Conservation (phyloP, 805 yeast genomes). For the Candida peoriensis region DNA sequence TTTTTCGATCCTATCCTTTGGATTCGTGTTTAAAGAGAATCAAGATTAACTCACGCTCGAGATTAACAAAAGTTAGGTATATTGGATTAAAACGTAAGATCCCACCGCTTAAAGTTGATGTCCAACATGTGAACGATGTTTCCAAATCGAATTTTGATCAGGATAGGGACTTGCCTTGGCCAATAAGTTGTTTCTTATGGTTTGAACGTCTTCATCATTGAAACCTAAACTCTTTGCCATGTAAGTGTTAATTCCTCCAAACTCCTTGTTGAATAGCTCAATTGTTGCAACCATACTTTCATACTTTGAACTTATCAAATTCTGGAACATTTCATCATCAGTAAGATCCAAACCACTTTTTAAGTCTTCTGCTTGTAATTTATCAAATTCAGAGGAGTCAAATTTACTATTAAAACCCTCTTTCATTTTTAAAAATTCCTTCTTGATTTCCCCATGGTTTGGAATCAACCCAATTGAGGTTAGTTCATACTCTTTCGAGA, state of each 20-base stretch:
- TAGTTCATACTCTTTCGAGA: conserved; percentile 74
- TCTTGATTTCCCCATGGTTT: conserved; percentile 26
- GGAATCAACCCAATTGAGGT: conserved; percentile 61
- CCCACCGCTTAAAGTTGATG: too few relatives aligned
- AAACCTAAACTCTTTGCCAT: conserved; percentile 40
- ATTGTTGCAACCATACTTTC: conserved; percentile 68
- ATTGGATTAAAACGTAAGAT: too few relatives aligned
- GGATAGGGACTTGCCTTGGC: conserved; percentile 14
- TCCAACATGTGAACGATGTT: conserved; percentile 17
- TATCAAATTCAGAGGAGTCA: conserved; percentile 2
- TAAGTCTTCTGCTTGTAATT: conserved; percentile 1
- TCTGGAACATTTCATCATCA: conserved; percentile 47
- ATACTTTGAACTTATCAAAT: conserved; percentile 56
- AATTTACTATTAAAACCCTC: conserved; percentile 5
- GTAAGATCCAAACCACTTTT: conserved; percentile 16
- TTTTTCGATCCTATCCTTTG: too few relatives aligned
- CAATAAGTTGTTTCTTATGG: conserved; percentile 29
- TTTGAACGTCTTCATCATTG: conserved; percentile 36
- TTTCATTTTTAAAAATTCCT: conserved; percentile 19
- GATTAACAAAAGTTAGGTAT: too few relatives aligned
- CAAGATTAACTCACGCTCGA: too few relatives aligned
- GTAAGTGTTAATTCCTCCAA: conserved; percentile 51
- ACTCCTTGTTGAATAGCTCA: conserved; percentile 43
- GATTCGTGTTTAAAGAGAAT: too few relatives aligned
- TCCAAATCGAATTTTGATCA: conserved; percentile 17